Percentiles rank a stretch among this genome's conserved stretches.
Conservation (phyloP, 2,329 filamentous ascomycete species). For the Epichloe elymi region DNA sequence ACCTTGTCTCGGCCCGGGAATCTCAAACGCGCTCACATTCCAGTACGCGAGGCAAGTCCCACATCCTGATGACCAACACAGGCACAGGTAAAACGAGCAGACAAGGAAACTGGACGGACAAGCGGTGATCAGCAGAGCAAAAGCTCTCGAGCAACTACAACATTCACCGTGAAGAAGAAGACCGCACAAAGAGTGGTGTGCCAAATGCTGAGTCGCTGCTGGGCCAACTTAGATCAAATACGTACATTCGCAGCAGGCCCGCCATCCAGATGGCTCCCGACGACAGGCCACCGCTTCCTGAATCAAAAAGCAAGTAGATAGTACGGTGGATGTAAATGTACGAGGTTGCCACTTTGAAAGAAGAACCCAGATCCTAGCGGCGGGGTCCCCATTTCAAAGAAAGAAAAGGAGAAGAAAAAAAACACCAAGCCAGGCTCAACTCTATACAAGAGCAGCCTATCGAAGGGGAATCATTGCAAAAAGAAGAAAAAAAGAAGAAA, state of each 20-base stretch:
- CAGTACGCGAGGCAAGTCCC: background rate
- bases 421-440: slow-evolving; percentile 2
- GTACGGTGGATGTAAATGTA: slow-evolving; percentile 7
- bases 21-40: background rate
- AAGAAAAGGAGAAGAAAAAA: slow-evolving; percentile 8
- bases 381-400: background rate
- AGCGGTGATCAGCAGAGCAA: background rate
- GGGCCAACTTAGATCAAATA: slow-evolving; percentile 19
- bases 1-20: background rate
- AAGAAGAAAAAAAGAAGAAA: background rate
- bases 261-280: slow-evolving; percentile 4
- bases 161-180: no score
- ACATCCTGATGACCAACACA: background rate
- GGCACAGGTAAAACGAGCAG: background rate
- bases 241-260: slow-evolving; percentile 8
- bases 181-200: background rate
- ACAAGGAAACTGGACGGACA: background rate
- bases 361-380: background rate
- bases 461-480: slow-evolving; percentile 12
- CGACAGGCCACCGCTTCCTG: slow-evolving; percentile 9
- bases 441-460: slow-evolving; percentile 4
- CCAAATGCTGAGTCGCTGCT: slow-evolving; percentile 18
- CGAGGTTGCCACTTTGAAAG: slow-evolving; percentile 2
- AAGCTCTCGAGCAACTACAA: background rate
- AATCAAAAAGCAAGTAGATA: slow-evolving; percentile 15